Conservation (phyloP, 164 flowering plant genomes). For the Vitis labrusca region DNA sequence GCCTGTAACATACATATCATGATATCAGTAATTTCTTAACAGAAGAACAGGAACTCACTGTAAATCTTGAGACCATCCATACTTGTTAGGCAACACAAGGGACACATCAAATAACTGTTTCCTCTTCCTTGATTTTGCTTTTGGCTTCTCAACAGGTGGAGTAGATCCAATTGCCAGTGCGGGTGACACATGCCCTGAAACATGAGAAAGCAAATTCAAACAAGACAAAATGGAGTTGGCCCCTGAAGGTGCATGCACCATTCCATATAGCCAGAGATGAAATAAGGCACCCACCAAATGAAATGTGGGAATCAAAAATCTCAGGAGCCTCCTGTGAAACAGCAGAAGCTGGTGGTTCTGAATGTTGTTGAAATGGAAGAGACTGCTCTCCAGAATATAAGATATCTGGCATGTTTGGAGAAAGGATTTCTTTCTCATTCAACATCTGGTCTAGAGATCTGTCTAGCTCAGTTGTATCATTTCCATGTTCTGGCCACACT, state of each 20-base stretch:
- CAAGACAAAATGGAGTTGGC: not conserved
- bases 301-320: conserved; percentile 19
- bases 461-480: conserved; percentile 19
- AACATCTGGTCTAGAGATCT: conserved; percentile 16
- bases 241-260: not conserved
- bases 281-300: conserved; percentile 44
- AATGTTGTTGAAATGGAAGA: conserved; percentile 24
- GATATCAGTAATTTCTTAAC: conserved; percentile 10
- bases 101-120: conserved; percentile 47
- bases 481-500: conserved; percentile 8
- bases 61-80: conserved; percentile 23
- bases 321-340: conserved; percentile 25
- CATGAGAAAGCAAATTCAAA: conserved; percentile 9
- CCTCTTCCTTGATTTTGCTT: conserved; percentile 48
- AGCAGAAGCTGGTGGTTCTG: conserved; percentile 30
- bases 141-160: conserved; percentile 50
- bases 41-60: conserved; percentile 3
- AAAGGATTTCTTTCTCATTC: conserved; percentile 35
- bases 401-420: conserved; percentile 39
- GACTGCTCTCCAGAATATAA: conserved; percentile 32
- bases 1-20: conserved; percentile 36
- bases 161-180: conserved; percentile 46
- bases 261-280: not conserved
- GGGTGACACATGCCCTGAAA: conserved; percentile 40
- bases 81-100: conserved; percentile 66